Percentiles rank a stretch among this genome's conserved stretches.
Evolutionary conservation across 805 yeast species (phyloP).

Genomic region (Candida boidinii): DNA sequence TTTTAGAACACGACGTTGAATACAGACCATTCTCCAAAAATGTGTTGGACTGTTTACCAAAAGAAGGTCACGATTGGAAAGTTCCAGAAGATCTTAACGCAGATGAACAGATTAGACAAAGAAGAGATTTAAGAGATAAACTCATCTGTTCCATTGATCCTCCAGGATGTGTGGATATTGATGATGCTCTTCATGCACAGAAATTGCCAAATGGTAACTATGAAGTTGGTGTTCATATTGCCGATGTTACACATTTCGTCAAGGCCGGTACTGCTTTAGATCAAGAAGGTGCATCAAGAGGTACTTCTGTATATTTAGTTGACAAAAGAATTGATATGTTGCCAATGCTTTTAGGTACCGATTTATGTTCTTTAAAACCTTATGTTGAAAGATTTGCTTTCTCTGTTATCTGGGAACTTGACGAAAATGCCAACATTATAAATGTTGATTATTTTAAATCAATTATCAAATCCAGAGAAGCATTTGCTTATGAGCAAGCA

Average conservation of each 20-base stretch:
- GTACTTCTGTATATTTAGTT: constrained; percentile 93
- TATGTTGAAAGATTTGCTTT: constrained; percentile 94
- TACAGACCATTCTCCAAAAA: constrained; percentile 91
- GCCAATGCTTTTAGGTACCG: constrained; percentile 91
- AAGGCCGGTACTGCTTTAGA: constrained; percentile 88
- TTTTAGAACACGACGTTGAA: constrained; percentile 93
- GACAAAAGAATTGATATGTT: constrained; percentile 99
- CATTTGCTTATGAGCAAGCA: constrained; percentile 91
- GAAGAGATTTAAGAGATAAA: constrained; percentile 83
- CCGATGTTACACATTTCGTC: constrained; percentile 97
- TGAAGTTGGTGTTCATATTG: constrained; percentile 98
- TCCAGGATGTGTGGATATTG: constrained; percentile 96
- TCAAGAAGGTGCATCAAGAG: constrained; percentile 93
- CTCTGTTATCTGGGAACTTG: constrained; percentile 93
- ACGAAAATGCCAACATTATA: constrained; percentile 76
- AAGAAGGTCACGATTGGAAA: constrained; percentile 89
- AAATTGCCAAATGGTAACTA: constrained; percentile 83
- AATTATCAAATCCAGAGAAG: constrained; percentile 83
- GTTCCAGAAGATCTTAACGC: constrained; percentile 64
- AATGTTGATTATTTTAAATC: constrained; percentile 77
- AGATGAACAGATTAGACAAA: constrained; percentile 46
- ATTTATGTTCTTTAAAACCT: constrained; percentile 89
- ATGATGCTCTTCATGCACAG: constrained; percentile 92
- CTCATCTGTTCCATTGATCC: constrained; percentile 96
- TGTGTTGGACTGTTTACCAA: constrained; percentile 86